Conservation (phyloP, 768 basidiomycete genomes). For the Russula brevipes region DNA sequence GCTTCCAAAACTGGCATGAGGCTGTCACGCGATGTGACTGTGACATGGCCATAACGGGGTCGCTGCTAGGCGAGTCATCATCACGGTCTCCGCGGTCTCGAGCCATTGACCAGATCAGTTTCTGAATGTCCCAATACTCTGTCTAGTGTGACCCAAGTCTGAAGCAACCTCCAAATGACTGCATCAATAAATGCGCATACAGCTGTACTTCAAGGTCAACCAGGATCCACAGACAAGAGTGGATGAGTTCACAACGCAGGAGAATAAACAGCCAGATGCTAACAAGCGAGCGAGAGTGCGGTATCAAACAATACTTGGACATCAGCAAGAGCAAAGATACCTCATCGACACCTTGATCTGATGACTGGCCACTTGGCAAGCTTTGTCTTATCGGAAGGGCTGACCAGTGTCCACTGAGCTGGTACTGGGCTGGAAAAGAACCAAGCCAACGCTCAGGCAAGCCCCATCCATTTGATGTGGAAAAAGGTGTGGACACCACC, state of each 20-base stretch:
- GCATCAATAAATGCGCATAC: conserved; percentile 11
- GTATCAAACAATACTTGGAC: neutral
- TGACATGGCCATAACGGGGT: neutral
- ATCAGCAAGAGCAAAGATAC: neutral
- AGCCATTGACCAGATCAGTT: conserved; percentile 4
- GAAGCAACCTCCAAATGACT: conserved; percentile 4
- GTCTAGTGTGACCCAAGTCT: conserved; percentile 16
- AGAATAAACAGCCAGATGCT: neutral
- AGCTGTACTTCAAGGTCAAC: conserved; percentile 8
- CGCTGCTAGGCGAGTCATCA: conserved; percentile 13
- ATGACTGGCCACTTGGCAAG: neutral
- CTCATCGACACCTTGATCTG: neutral
- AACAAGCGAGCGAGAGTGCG: neutral
- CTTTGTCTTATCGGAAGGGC: neutral
- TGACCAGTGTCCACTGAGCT: neutral
- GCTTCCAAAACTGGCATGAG: neutral
- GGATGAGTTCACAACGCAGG: neutral
- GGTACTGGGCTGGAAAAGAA: neutral
- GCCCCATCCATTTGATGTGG: neutral
- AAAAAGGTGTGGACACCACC: neutral
- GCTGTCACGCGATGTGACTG: neutral
- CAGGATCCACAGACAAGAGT: neutral
- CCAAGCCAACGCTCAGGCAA: neutral
- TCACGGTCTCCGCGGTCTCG: neutral
- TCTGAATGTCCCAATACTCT: conserved; percentile 2